A percentile compares a stretch with the other conserved stretches of the same genome.
phyloP scores from a whole-genome alignment of 768 basidiomycete genomes.

The Suillus subaureus region DNA sequence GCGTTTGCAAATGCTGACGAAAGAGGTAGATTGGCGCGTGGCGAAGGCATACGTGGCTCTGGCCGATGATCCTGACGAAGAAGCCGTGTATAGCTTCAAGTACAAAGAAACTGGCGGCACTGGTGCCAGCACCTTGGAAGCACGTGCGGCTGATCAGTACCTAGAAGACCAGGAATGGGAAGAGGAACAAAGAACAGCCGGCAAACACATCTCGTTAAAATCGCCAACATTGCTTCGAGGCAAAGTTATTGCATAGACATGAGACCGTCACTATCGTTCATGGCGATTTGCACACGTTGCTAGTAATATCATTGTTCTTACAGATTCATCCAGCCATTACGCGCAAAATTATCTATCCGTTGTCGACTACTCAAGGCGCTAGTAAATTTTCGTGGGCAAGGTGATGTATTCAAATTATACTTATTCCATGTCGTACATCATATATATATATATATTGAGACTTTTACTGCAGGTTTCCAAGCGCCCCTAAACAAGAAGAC shows the following conservation, averaged over 20 bases:
- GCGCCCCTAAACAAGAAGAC: background rate
- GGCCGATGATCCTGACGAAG: constrained; percentile 44
- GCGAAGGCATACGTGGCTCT: constrained; percentile 72
- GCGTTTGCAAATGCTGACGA: constrained; percentile 62
- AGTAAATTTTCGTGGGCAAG: background rate
- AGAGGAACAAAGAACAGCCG: constrained; percentile 35
- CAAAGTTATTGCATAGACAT: background rate
- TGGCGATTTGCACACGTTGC: background rate
- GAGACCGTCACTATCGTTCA: background rate
- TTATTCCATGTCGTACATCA: background rate
- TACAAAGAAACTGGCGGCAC: constrained; percentile 26
- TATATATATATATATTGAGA: background rate
- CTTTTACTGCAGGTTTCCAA: background rate
- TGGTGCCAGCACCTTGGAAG: constrained; percentile 38
- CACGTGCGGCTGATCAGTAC: constrained; percentile 57
- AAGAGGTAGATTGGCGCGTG: constrained; percentile 68
- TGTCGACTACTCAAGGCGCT: background rate
- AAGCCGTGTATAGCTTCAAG: constrained; percentile 22
- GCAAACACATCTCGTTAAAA: constrained; percentile 14
- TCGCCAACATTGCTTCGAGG: background rate
- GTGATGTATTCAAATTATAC: background rate
- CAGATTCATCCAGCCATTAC: background rate
- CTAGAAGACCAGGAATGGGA: constrained; percentile 77
- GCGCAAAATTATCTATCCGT: background rate
- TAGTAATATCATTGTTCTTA: background rate